Percentiles rank a stretch among this genome's conserved stretches.
Evolutionary conservation across 140 eudicot genomes (phyloP).

Genomic region (Bidens hawaiensis): DNA sequence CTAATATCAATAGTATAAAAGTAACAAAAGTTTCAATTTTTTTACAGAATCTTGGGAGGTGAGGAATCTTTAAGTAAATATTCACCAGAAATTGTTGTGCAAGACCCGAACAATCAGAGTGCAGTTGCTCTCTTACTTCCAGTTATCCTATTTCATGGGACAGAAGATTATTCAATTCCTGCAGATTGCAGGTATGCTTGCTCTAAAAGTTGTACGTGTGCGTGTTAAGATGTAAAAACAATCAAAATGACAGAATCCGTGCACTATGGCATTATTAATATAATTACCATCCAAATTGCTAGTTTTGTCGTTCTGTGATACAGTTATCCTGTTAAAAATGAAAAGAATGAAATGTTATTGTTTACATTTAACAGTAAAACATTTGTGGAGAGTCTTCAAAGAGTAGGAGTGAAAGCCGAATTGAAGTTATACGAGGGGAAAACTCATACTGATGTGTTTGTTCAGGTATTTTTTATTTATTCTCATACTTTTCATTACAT

Average conservation of each 20-base stretch:
- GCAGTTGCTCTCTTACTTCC: slow-evolving; percentile 80
- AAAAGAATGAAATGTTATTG: not conserved
- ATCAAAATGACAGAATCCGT: not conserved
- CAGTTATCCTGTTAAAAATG: not conserved
- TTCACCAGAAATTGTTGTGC: slow-evolving; percentile 80
- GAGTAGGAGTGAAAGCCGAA: slow-evolving; percentile 70
- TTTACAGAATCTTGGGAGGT: slow-evolving; percentile 81
- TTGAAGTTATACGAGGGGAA: slow-evolving; percentile 74
- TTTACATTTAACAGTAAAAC: slow-evolving; percentile 57
- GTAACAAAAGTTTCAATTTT: not conserved
- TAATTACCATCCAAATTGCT: not conserved
- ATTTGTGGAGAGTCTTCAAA: slow-evolving; percentile 74
- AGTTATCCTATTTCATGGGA: slow-evolving; percentile 71
- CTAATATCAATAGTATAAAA: not conserved
- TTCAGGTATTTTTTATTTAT: slow-evolving; percentile 51
- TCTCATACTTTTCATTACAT: too few relatives aligned
- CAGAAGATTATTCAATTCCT: slow-evolving; percentile 88
- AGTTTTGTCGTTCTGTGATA: not conserved
- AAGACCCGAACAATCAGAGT: slow-evolving; percentile 46
- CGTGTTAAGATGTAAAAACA: not conserved
- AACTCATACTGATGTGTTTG: slow-evolving; percentile 91
- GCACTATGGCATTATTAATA: not conserved
- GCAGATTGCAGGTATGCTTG: slow-evolving; percentile 58
- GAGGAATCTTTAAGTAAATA: slow-evolving; percentile 62
- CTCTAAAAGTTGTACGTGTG: not conserved